These are phyloP conservation scores for Leptographium flavum DNA, from an alignment of 2,329 filamentous ascomycete genomes.

Conservation along the genomic window DNA sequence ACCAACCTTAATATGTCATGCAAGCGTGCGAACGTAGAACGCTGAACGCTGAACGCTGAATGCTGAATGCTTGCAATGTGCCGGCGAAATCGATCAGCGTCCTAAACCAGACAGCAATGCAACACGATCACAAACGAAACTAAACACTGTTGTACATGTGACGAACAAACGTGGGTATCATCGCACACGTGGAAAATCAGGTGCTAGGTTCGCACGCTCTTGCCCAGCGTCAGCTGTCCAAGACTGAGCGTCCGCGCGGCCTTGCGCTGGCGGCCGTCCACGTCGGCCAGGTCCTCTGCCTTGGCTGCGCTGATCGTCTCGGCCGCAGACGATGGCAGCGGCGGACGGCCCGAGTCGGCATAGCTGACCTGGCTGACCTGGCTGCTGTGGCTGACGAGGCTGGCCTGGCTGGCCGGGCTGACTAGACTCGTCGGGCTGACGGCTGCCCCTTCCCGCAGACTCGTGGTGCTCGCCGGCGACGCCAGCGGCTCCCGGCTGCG, in stretches of 20 bases:
- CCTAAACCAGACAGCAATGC: too few species aligned
- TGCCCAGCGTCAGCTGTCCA: constrained; percentile 36
- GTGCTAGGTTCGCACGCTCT: constrained; percentile 5
- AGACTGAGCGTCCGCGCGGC: constrained; percentile 51
- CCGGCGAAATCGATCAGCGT: too few species aligned
- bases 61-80: too few species aligned
- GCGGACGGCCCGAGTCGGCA: too few species aligned
- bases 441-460: constrained; percentile 1
- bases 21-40: too few species aligned
- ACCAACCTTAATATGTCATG: too few species aligned
- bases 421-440: too few species aligned
- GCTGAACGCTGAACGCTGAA: too few species aligned
- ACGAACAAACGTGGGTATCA: neutral
- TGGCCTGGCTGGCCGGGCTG: too few species aligned
- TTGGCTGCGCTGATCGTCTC: neutral
- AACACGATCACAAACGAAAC: neutral
- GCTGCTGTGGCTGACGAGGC: too few species aligned
- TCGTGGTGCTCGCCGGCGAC: constrained; percentile 5
- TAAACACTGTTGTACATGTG: neutral
- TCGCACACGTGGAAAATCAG: neutral
- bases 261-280: constrained; percentile 25
- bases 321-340: constrained; percentile 2
- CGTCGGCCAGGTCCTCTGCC: neutral
- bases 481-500: constrained; percentile 14
- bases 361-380: too few species aligned